Conservation (phyloP, 176 grass and related monocot genomes). For the Hordeum marinum region DNA sequence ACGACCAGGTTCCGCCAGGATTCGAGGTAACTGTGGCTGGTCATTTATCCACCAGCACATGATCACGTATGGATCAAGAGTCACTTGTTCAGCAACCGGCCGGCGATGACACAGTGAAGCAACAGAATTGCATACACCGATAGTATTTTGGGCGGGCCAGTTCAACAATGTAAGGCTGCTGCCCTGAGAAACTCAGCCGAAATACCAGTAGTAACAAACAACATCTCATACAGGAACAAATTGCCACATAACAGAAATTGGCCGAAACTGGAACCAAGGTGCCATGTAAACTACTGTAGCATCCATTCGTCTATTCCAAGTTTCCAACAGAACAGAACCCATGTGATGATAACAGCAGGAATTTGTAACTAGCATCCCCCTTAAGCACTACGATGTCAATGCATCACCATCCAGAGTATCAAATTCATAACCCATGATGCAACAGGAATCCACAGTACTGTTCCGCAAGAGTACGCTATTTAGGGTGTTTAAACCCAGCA, state of each 20-base stretch:
- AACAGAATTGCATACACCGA: too few species aligned
- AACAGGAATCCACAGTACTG: background rate
- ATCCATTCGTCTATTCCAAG: background rate
- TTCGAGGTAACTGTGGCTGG: too few species aligned
- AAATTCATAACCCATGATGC: background rate
- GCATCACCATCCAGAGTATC: background rate
- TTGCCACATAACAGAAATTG: background rate
- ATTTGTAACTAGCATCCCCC: background rate
- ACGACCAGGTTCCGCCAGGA: too few species aligned
- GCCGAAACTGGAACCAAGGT: too few species aligned
- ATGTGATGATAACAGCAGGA: background rate
- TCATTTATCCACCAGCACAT: too few species aligned
- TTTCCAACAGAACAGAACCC: background rate
- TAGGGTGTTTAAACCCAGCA: background rate
- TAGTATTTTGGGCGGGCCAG: too few species aligned
- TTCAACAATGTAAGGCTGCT: too few species aligned
- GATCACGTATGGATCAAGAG: too few species aligned
- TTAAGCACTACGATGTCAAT: background rate
- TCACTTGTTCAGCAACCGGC: too few species aligned
- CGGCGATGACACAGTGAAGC: too few species aligned
- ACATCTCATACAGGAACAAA: background rate
- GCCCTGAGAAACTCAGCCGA: too few species aligned
- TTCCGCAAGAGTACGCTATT: background rate
- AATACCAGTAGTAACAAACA: too few species aligned
- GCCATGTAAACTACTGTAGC: background rate